These are phyloP conservation scores for Schizosaccharomyces versatilis DNA, from an alignment of 1,139 yeast species.

Conservation along the genomic window DNA sequence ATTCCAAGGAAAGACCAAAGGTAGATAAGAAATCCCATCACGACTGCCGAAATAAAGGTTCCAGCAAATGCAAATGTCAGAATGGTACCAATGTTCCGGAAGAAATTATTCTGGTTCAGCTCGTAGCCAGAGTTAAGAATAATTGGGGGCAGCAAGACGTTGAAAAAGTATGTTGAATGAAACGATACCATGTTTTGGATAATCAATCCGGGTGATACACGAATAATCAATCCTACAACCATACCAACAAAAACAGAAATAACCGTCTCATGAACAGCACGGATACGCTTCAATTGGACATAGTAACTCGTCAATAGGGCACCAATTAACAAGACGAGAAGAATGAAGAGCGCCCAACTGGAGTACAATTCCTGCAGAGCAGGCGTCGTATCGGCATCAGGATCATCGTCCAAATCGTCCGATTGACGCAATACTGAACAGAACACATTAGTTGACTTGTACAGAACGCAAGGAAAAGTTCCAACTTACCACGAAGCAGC, in stretches of 20 bases:
- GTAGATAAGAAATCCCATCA: conserved; percentile 53
- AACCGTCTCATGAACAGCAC: conserved; percentile 91
- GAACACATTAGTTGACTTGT: too few species aligned
- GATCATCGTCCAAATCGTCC: not conserved
- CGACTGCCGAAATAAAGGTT: conserved; percentile 75
- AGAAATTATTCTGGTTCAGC: conserved; percentile 82
- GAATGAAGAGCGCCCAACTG: conserved; percentile 87
- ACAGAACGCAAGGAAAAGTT: too few species aligned
- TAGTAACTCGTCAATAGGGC: conserved; percentile 93
- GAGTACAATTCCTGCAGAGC: conserved; percentile 90
- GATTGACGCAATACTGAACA: not conserved
- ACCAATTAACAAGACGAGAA: conserved; percentile 54
- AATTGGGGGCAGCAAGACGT: conserved; percentile 83
- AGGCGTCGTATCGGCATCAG: conserved; percentile 39
- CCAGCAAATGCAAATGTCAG: conserved; percentile 93
- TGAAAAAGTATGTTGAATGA: conserved; percentile 84
- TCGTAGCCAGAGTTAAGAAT: conserved; percentile 92
- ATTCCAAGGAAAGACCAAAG: conserved; percentile 82
- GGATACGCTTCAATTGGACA: conserved; percentile 72
- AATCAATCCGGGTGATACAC: conserved; percentile 85
- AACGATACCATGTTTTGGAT: conserved; percentile 93
- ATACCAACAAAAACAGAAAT: conserved; percentile 76
- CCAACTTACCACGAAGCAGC: too few species aligned
- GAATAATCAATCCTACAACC: conserved; percentile 68
- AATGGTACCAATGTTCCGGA: conserved; percentile 75